Percentiles rank a stretch among this genome's conserved stretches.
Conservation (phyloP, 805 yeast species). For the Candida qinlingensis region DNA sequence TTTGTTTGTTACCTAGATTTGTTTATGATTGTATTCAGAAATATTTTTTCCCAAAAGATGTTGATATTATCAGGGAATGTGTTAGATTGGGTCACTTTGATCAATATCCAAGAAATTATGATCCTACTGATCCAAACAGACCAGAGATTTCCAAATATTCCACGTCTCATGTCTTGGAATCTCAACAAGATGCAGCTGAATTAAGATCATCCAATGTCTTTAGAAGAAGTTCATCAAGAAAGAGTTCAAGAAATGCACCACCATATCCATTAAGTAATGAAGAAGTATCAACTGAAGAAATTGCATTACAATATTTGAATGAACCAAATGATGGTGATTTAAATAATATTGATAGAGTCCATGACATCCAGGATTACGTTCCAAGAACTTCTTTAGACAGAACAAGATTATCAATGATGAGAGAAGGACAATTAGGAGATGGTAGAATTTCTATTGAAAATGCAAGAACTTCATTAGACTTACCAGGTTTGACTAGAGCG, state of each 20-base stretch:
- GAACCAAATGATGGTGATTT: neutral
- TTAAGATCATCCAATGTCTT: constrained; percentile 36
- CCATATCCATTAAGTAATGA: constrained; percentile 23
- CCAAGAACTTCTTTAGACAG: constrained; percentile 34
- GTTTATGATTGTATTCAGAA: constrained; percentile 50
- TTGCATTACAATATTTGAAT: constrained; percentile 25
- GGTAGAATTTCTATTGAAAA: constrained; percentile 34
- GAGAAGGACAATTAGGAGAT: constrained; percentile 32
- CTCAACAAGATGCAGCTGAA: constrained; percentile 10
- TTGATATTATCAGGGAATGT: constrained; percentile 72
- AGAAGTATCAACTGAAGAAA: constrained; percentile 34
- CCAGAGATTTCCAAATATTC: constrained; percentile 44
- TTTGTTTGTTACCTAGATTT: constrained; percentile 66
- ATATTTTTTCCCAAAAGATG: constrained; percentile 55
- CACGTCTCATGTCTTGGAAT: constrained; percentile 27
- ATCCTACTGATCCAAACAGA: constrained; percentile 76
- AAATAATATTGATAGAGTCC: neutral
- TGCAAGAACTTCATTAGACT: constrained; percentile 35
- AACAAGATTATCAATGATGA: constrained; percentile 32
- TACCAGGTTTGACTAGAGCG: constrained; percentile 38
- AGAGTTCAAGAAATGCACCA: constrained; percentile 23
- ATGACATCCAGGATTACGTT: constrained; percentile 6
- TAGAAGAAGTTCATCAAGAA: constrained; percentile 25
- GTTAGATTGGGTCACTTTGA: constrained; percentile 61
- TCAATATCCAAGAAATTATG: constrained; percentile 61